These are phyloP conservation scores for Pseudisothecium myosuroides DNA, from an alignment of 225 moss, liverwort and hornwort genomes.

Conservation along the genomic window DNA sequence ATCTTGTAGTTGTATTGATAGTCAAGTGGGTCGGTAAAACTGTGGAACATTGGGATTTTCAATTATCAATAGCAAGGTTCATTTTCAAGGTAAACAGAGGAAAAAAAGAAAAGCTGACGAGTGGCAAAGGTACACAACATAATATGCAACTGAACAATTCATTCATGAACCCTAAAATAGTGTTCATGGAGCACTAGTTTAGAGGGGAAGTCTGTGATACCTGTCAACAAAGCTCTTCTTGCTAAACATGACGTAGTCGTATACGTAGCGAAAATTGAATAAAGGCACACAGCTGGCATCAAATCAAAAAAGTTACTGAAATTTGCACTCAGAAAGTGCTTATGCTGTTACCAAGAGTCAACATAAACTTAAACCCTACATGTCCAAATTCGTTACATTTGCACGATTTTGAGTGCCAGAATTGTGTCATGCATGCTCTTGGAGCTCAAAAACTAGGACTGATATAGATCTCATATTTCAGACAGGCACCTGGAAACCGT, in stretches of 20 bases:
- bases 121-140: background rate
- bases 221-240: conserved; percentile 96
- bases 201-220: conserved; percentile 2
- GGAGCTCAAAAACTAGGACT: background rate
- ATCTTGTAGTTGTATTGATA: conserved; percentile 72
- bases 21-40: conserved; percentile 69
- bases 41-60: background rate
- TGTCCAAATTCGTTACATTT: background rate
- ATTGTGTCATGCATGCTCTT: too few relatives aligned
- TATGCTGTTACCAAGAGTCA: background rate
- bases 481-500: background rate
- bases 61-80: background rate
- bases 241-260: conserved; percentile 78
- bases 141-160: background rate
- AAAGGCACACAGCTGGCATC: conserved; percentile 67
- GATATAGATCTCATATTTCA: background rate
- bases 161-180: background rate
- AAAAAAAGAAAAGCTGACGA: background rate
- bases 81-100: background rate
- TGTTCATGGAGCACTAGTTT: background rate
- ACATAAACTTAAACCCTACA: too few relatives aligned
- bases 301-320: background rate
- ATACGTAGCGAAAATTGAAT: conserved; percentile 73
- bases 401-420: background rate
- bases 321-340: background rate